Conservation (phyloP, 2,329 filamentous ascomycete genomes). For the Colletotrichum sp. region DNA sequence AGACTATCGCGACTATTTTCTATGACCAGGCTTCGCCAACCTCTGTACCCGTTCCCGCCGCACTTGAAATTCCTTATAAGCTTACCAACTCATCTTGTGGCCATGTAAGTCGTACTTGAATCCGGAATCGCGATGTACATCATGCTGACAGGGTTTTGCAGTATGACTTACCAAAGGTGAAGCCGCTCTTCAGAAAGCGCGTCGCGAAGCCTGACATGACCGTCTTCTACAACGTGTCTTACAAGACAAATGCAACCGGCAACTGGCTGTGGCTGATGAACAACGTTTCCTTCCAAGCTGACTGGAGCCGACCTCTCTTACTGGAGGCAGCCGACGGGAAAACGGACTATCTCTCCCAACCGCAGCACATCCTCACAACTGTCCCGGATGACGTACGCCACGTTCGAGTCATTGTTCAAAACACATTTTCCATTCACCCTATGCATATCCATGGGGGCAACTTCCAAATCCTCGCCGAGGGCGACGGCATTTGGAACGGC, state of each 20-base stretch:
- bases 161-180: neutral
- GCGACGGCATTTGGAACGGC: slow-evolving; percentile 32
- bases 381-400: slow-evolving; percentile 10
- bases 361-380: slow-evolving; percentile 3
- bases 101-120: neutral
- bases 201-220: neutral
- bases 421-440: slow-evolving; percentile 62
- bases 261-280: slow-evolving; percentile 14
- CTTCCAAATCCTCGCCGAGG: slow-evolving; percentile 53
- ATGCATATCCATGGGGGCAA: slow-evolving; percentile 70
- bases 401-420: slow-evolving; percentile 65
- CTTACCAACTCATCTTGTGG: neutral
- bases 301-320: slow-evolving; percentile 8
- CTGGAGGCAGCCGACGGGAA: slow-evolving; percentile 4
- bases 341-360: neutral
- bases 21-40: neutral
- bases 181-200: slow-evolving; percentile 9
- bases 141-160: neutral
- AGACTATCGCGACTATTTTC: neutral
- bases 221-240: neutral
- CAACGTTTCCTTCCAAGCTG: slow-evolving; percentile 7
- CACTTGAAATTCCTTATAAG: neutral
- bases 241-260: neutral
- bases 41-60: neutral
- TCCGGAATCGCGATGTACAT: accelerated